Evolutionary conservation across 352 stramenopile genomes (phyloP).

Genomic region (Thraustochytrium sp.): DNA sequence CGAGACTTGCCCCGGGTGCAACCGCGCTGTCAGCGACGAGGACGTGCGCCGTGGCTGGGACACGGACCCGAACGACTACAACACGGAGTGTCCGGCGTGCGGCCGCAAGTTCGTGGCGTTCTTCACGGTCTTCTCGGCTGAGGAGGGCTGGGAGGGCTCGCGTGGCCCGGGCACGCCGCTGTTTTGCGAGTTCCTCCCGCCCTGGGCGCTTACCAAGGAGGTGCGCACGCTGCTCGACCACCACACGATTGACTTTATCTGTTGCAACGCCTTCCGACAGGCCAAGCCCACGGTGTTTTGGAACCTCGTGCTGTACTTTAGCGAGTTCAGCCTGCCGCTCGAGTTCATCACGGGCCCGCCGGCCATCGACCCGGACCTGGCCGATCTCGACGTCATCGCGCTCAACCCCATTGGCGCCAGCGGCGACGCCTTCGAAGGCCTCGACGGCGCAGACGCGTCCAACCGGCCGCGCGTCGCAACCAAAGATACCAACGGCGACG

Average conservation of each 20-base stretch:
- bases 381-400: background rate
- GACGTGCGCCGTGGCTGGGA: slow-evolving; percentile 62
- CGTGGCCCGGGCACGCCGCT: slow-evolving; percentile 57
- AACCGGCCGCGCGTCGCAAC: background rate
- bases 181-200: slow-evolving; percentile 62
- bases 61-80: slow-evolving; percentile 64
- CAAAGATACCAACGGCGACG: background rate
- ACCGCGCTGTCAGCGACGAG: slow-evolving; percentile 59
- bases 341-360: slow-evolving; percentile 33
- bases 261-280: background rate
- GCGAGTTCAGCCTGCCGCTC: slow-evolving; percentile 30
- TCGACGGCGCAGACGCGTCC: background rate
- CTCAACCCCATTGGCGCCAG: background rate
- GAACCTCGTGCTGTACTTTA: slow-evolving; percentile 45
- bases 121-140: slow-evolving; percentile 56
- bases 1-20: slow-evolving; percentile 61
- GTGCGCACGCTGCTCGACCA: slow-evolving; percentile 58
- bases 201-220: slow-evolving; percentile 66
- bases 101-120: slow-evolving; percentile 62
- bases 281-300: slow-evolving; percentile 34
- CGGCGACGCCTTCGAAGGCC: background rate
- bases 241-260: slow-evolving; percentile 26
- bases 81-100: slow-evolving; percentile 60
- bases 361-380: background rate
- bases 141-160: slow-evolving; percentile 52